Evolutionary conservation across 768 basidiomycete species (phyloP).

Genomic region (Russula ochroleuca): DNA sequence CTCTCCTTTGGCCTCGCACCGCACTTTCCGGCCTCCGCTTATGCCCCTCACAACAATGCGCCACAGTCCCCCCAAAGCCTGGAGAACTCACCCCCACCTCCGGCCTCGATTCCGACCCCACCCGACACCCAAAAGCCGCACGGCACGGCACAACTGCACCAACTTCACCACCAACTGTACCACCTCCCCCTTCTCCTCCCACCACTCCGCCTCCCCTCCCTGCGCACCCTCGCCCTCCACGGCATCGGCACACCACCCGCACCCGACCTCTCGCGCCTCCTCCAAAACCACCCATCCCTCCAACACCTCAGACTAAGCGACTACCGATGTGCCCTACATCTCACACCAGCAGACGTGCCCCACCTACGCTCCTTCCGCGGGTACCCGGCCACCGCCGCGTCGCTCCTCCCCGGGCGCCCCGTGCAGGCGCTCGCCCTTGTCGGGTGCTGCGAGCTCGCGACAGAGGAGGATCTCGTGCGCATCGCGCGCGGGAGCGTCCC

Average conservation of each 20-base stretch:
- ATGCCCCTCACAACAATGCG: constrained; percentile 19
- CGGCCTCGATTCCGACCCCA: too few species aligned
- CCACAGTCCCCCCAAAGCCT: neutral
- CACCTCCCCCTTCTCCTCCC: constrained; percentile 29
- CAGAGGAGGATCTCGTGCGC: constrained; percentile 46
- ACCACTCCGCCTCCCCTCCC: constrained; percentile 32
- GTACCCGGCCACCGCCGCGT: constrained; percentile 53
- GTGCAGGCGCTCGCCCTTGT: constrained; percentile 53
- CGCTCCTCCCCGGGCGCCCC: constrained; percentile 57
- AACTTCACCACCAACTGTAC: neutral
- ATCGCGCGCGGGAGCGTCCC: constrained; percentile 48
- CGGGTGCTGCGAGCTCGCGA: constrained; percentile 48
- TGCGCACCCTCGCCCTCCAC: constrained; percentile 35
- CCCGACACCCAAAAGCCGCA: neutral
- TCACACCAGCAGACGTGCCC: constrained; percentile 46
- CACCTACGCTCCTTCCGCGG: constrained; percentile 55
- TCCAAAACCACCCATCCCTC: constrained; percentile 36
- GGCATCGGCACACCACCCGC: constrained; percentile 34
- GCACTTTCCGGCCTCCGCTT: constrained; percentile 25
- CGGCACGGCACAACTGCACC: neutral
- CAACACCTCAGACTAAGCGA: constrained; percentile 42
- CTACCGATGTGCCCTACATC: constrained; percentile 42
- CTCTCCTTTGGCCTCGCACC: constrained; percentile 50
- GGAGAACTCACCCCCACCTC: neutral
- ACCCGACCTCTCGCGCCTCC: constrained; percentile 35